A percentile compares a stretch with the other conserved stretches of the same genome.
Evolutionary conservation across 1,139 yeast species (phyloP).

Genomic region (Kurtzmaniella quercitrusa): DNA sequence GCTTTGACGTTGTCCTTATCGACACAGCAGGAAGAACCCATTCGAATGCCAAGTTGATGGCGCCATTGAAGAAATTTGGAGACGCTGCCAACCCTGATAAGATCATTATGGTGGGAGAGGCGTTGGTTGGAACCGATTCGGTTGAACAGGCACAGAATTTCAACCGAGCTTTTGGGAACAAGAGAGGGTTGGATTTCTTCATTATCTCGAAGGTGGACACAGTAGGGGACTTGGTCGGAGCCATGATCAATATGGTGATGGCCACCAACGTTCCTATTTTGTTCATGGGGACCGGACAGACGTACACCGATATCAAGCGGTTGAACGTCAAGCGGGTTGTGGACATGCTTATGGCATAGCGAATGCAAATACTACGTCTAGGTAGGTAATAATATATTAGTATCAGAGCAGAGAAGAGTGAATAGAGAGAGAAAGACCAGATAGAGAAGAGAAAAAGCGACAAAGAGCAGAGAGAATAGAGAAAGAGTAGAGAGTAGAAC

Average conservation of each 20-base stretch:
- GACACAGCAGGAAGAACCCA: conserved; percentile 99
- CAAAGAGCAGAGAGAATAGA: no score
- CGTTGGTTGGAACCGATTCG: conserved; percentile 94
- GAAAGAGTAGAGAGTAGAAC: no score
- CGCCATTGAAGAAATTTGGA: conserved; percentile 91
- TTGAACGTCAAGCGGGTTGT: conserved; percentile 92
- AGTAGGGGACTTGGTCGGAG: conserved; percentile 93
- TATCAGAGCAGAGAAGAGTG: no score
- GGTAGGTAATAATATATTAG: no score
- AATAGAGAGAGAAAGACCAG: no score
- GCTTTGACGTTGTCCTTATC: conserved; percentile 81
- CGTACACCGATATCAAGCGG: conserved; percentile 92
- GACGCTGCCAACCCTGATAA: conserved; percentile 94
- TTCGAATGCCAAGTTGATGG: conserved; percentile 92
- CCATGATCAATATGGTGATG: conserved; percentile 97
- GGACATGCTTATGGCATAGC: conserved; percentile 60
- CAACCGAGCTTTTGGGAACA: conserved; percentile 87
- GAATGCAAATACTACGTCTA: no score
- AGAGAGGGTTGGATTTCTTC: conserved; percentile 80
- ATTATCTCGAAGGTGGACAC: conserved; percentile 95
- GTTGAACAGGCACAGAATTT: conserved; percentile 93
- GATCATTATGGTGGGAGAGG: conserved; percentile 98
- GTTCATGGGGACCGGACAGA: conserved; percentile 96
- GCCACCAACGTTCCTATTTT: conserved; percentile 94
- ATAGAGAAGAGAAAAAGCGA: no score